Percentiles rank a stretch among this genome's conserved stretches.
phyloP scores from a whole-genome alignment of 176 grass and related monocot genomes.

The Cocos nucifera region DNA sequence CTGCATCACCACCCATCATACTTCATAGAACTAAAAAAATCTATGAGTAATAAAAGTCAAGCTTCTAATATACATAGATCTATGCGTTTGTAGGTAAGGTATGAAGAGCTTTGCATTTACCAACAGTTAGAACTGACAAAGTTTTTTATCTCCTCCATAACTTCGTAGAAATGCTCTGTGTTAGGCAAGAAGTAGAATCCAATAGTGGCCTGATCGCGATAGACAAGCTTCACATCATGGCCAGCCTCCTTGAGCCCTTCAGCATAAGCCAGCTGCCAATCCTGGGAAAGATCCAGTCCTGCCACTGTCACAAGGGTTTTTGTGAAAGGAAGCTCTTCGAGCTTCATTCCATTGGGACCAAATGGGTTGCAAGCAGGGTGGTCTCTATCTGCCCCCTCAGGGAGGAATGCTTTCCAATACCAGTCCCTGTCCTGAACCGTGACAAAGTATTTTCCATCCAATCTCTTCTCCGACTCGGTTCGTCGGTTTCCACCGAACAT shows the following conservation, averaged over 20 bases:
- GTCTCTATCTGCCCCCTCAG: conserved; percentile 75
- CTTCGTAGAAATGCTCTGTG: conserved; percentile 85
- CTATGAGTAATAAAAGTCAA: conserved; percentile 41
- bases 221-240: conserved; percentile 63
- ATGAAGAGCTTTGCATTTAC: conserved; percentile 21
- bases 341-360: conserved; percentile 54
- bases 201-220: conserved; percentile 72
- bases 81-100: neutral
- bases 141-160: conserved; percentile 85
- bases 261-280: conserved; percentile 76
- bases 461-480: conserved; percentile 70
- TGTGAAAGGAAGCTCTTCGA: conserved; percentile 49
- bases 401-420: conserved; percentile 99
- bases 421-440: conserved; percentile 98
- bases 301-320: conserved; percentile 93
- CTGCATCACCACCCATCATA: too few relatives aligned
- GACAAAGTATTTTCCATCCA: conserved; percentile 96
- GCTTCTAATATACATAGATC: neutral
- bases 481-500: conserved; percentile 81
- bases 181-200: conserved; percentile 93
- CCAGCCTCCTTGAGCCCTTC: conserved; percentile 64
- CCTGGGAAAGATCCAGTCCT: conserved; percentile 75
- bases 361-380: conserved; percentile 95
- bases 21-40: conserved; percentile 4
- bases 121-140: conserved; percentile 69